Evolutionary conservation across 257 asterid genomes (phyloP).

Genomic region (Ocimum tenuiflorum): DNA sequence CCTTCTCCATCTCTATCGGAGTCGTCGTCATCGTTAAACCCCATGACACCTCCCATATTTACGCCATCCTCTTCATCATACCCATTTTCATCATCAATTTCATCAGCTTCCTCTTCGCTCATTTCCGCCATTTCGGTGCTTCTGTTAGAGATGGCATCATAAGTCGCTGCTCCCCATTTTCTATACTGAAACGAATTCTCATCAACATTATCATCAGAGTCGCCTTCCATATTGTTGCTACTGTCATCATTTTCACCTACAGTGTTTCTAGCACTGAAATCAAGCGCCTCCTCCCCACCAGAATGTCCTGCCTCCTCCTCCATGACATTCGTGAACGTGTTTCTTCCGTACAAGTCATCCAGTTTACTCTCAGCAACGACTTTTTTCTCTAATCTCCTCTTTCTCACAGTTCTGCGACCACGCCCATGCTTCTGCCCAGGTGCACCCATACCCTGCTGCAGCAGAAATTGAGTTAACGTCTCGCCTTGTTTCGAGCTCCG

Average conservation of each 20-base stretch:
- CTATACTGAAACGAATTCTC: conserved; percentile 27
- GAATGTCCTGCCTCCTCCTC: conserved; percentile 30
- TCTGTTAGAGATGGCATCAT: conserved; percentile 18
- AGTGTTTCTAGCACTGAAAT: conserved; percentile 20
- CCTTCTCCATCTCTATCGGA: conserved; percentile 24
- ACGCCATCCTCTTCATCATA: conserved; percentile 32
- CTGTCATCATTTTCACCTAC: conserved; percentile 34
- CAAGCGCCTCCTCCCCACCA: conserved; percentile 15
- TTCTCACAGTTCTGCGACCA: conserved; percentile 69
- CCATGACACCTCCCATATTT: conserved; percentile 20
- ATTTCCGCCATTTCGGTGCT: conserved; percentile 43
- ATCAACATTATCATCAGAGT: conserved; percentile 37
- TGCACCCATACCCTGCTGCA: conserved; percentile 48
- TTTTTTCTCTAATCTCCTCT: conserved; percentile 55
- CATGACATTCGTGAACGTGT: conserved; percentile 19
- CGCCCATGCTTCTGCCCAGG: conserved; percentile 65
- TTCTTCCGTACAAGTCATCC: conserved; percentile 27
- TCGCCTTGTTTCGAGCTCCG: conserved; percentile 37
- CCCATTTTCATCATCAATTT: conserved; percentile 27
- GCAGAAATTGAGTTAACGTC: conserved; percentile 47
- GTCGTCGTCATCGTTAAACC: conserved; percentile 30
- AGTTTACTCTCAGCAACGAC: conserved; percentile 27
- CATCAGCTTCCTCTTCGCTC: conserved; percentile 52
- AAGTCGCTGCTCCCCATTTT: conserved; percentile 38
- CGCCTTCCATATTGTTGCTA: conserved; percentile 49